phyloP scores from a whole-genome alignment of 495 filamentous ascomycete species.

The Trichoderma reesei region DNA sequence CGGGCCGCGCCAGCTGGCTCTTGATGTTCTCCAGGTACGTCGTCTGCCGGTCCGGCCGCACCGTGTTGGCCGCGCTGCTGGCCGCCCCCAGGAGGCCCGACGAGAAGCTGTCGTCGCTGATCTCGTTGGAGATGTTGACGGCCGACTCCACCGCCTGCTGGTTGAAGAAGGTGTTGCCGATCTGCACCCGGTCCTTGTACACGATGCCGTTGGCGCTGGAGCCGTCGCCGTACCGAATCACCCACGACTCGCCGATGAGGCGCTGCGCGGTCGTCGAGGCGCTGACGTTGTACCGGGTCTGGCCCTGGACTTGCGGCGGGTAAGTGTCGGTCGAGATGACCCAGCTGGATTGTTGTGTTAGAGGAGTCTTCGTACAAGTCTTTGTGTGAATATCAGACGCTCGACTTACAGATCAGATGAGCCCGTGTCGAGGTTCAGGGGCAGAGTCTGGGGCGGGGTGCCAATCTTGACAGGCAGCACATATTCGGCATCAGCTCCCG shows the following conservation, averaged over 20 bases:
- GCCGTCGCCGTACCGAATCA: conserved; percentile 60
- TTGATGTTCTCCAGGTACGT: conserved; percentile 86
- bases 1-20: conserved; percentile 75
- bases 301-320: conserved; percentile 28
- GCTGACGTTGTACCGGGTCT: conserved; percentile 50
- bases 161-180: conserved; percentile 51
- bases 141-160: conserved; percentile 63
- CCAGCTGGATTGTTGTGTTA: conserved; percentile 28
- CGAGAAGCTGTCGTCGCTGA: conserved; percentile 46
- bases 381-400: too few relatives aligned
- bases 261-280: conserved; percentile 36
- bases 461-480: conserved; percentile 59
- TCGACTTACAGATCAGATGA: conserved; percentile 51
- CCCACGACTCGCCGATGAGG: conserved; percentile 49
- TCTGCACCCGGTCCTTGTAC: conserved; percentile 55
- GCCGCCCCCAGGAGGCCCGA: conserved; percentile 65
- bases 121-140: conserved; percentile 45
- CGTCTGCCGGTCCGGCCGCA: conserved; percentile 71
- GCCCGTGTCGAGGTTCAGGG: conserved; percentile 68
- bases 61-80: conserved; percentile 52
- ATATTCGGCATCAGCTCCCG: conserved; percentile 52
- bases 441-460: conserved; percentile 43
- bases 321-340: conserved; percentile 28
- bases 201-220: conserved; percentile 55
- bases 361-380: neutral